Percentiles rank a stretch among this genome's conserved stretches.
These are phyloP conservation scores for Cercophora samala DNA, from an alignment of 495 filamentous ascomycete genomes.

Conservation along the genomic window DNA sequence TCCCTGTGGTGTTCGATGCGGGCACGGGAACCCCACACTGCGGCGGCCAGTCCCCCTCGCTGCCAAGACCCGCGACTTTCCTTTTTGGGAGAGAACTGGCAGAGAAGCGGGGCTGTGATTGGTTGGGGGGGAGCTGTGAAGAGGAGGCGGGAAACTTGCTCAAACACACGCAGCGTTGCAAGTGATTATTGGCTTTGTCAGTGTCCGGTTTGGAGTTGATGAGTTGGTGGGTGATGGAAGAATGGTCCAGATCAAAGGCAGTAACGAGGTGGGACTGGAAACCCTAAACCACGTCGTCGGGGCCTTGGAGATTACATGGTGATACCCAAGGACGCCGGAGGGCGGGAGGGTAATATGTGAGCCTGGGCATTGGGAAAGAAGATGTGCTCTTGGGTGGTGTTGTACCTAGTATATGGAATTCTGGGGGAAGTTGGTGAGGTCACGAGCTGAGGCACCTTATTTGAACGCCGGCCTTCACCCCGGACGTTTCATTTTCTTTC, in stretches of 20 bases:
- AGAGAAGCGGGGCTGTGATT: background rate
- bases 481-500: background rate
- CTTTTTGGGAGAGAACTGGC: background rate
- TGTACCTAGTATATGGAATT: too few relatives aligned
- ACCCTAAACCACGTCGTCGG: background rate
- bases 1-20: background rate
- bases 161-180: constrained; percentile 26
- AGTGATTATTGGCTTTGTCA: background rate
- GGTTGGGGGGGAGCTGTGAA: background rate
- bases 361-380: background rate
- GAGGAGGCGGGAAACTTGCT: constrained; percentile 30
- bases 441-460: background rate
- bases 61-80: background rate
- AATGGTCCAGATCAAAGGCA: background rate
- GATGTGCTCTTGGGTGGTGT: too few relatives aligned
- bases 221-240: background rate
- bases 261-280: background rate
- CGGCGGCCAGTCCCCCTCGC: background rate
- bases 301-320: background rate
- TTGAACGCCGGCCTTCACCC: background rate
- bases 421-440: too few relatives aligned
- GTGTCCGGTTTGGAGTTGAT: background rate
- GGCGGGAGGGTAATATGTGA: background rate
- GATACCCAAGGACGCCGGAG: background rate
- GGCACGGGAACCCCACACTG: background rate